phyloP scores from a whole-genome alignment of 805 yeast species.

The Spathaspora hagerdaliae region DNA sequence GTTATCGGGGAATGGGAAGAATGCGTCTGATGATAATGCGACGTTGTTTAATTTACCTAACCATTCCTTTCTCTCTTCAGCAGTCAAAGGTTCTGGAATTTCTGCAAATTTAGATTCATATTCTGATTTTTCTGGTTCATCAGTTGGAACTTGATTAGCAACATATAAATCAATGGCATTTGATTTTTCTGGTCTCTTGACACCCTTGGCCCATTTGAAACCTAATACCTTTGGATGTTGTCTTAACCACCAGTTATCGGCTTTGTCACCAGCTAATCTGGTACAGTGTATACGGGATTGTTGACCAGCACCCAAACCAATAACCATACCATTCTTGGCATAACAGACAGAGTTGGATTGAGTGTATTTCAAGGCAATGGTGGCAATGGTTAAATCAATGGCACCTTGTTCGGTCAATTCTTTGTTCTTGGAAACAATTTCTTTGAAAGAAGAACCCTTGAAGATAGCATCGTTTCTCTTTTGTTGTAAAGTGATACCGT shows the following conservation, averaged over 20 bases:
- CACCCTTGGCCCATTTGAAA: conserved; percentile 97
- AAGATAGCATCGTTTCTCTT: conserved; percentile 97
- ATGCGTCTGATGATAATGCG: conserved; percentile 94
- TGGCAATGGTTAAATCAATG: conserved; percentile 93
- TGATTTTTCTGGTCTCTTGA: conserved; percentile 97
- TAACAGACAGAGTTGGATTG: conserved; percentile 98
- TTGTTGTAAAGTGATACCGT: conserved; percentile 92
- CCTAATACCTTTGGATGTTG: conserved; percentile 93
- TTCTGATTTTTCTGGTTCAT: conserved; percentile 90
- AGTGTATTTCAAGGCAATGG: conserved; percentile 94
- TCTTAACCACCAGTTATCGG: conserved; percentile 99
- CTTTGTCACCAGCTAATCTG: conserved; percentile 98
- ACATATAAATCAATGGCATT: conserved; percentile 96
- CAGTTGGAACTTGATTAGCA: conserved; percentile 83
- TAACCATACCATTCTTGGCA: conserved; percentile 98
- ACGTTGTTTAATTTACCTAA: conserved; percentile 73
- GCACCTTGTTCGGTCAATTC: conserved; percentile 86
- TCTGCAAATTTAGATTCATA: conserved; percentile 84
- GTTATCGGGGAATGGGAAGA: conserved; percentile 99
- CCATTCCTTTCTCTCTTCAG: conserved; percentile 87
- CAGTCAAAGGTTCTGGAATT: conserved; percentile 79
- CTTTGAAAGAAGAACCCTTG: conserved; percentile 84
- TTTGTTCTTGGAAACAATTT: conserved; percentile 85
- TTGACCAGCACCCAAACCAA: conserved; percentile 99
- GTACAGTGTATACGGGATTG: conserved; percentile 99